Conservation (phyloP, 495 filamentous ascomycete genomes). For the Aspergillus mulundensis region DNA sequence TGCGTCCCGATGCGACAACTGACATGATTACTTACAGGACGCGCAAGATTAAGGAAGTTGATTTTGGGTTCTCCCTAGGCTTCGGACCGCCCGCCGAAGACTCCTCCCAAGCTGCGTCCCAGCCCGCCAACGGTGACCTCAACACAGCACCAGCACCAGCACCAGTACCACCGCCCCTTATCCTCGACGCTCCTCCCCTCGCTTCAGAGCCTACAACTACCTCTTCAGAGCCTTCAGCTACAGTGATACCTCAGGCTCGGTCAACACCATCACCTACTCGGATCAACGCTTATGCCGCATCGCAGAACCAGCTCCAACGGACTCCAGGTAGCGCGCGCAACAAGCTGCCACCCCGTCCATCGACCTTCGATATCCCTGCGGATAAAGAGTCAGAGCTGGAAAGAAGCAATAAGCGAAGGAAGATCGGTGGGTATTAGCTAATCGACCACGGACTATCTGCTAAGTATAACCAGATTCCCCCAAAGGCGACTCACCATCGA, state of each 20-base stretch:
- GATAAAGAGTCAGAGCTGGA: conserved; percentile 18
- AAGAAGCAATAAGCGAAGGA: conserved; percentile 27
- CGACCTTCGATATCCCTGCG: conserved; percentile 21
- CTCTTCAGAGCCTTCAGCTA: not conserved
- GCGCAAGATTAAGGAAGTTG: conserved; percentile 43
- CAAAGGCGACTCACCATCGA: not conserved
- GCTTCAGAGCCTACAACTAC: not conserved
- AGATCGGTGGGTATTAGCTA: conserved; percentile 22
- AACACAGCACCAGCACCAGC: conserved; percentile 7
- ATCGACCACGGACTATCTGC: not conserved
- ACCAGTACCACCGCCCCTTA: conserved; percentile 14
- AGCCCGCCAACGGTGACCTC: conserved; percentile 15
- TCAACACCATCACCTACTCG: not conserved
- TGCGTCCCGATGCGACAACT: conserved; percentile 12
- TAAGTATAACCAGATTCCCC: conserved; percentile 17
- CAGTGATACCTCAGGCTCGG: not conserved
- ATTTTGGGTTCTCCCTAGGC: conserved; percentile 52
- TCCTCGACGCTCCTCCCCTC: not conserved
- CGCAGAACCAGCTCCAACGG: conserved; percentile 11
- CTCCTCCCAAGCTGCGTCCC: conserved; percentile 19
- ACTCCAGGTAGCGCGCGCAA: conserved; percentile 25
- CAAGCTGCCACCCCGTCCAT: conserved; percentile 18
- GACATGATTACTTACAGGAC: conserved; percentile 29
- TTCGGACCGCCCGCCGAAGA: conserved; percentile 22
- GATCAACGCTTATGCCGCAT: not conserved